phyloP scores from a whole-genome alignment of 176 grass and related monocot species.

The Zizania latifolia region DNA sequence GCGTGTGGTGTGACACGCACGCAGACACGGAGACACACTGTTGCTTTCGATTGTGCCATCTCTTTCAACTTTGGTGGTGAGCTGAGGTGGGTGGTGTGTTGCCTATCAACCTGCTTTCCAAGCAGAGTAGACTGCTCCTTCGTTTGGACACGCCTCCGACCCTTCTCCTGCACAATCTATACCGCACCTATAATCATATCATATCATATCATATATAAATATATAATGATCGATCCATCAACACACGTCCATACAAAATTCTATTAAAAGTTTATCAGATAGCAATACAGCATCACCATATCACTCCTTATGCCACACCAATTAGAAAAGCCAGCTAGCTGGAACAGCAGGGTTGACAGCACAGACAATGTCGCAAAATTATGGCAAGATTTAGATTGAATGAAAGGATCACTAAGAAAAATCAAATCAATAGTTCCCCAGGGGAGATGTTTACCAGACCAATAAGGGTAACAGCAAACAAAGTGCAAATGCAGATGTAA shows the following conservation, averaged over 20 bases:
- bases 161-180: neutral
- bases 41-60: neutral
- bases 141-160: neutral
- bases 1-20: neutral
- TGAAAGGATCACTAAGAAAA: neutral
- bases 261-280: neutral
- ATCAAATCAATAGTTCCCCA: neutral
- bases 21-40: neutral
- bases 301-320: neutral
- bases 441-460: neutral
- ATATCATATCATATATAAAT: too few relatives aligned
- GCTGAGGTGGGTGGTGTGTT: conserved; percentile 14
- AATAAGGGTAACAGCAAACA: neutral
- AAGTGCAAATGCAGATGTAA: too few relatives aligned
- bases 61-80: conserved; percentile 16
- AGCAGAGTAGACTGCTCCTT: neutral
- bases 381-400: too few relatives aligned
- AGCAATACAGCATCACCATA: neutral
- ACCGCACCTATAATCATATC: too few relatives aligned
- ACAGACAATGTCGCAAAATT: neutral
- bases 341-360: neutral
- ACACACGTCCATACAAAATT: neutral
- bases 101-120: neutral
- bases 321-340: neutral
- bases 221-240: neutral